A percentile compares a stretch with the other conserved stretches of the same genome.
Evolutionary conservation across 331 rosid species (phyloP).

Genomic region (Phaseolus coccineus): DNA sequence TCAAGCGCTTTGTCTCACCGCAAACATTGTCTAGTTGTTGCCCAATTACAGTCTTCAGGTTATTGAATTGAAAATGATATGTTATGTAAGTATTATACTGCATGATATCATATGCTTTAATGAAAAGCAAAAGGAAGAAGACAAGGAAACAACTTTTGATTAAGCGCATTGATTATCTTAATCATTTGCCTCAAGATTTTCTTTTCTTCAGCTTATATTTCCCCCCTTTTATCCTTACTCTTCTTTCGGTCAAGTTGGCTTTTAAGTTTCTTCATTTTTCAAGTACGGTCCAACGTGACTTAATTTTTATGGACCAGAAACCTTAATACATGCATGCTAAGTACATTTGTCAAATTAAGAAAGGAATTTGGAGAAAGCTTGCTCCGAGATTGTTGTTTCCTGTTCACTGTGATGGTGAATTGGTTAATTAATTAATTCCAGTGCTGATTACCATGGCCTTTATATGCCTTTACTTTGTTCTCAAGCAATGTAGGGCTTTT

Average conservation of each 20-base stretch:
- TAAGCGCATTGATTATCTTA: constrained; percentile 39
- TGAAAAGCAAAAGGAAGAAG: constrained; percentile 55
- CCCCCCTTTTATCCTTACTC: neutral
- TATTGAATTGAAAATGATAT: constrained; percentile 41
- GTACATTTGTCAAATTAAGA: constrained; percentile 16
- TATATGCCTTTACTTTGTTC: constrained; percentile 41
- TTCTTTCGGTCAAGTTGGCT: constrained; percentile 45
- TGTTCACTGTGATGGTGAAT: constrained; percentile 12
- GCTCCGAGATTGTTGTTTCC: constrained; percentile 6
- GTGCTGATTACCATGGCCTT: constrained; percentile 15
- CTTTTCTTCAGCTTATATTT: neutral
- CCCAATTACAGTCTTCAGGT: constrained; percentile 38
- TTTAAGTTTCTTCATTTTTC: constrained; percentile 29
- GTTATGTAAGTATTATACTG: neutral
- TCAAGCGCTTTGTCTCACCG: constrained; percentile 39
- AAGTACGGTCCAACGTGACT: constrained; percentile 23
- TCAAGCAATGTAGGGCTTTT: constrained; percentile 39
- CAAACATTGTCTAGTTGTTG: constrained; percentile 44
- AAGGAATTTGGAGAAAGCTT: constrained; percentile 29
- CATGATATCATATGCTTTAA: constrained; percentile 20
- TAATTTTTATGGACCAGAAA: constrained; percentile 13
- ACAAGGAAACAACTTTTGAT: constrained; percentile 50
- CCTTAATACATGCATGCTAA: neutral
- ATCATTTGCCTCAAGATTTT: constrained; percentile 30
- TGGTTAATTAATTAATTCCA: neutral